Percentiles rank a stretch among this genome's conserved stretches.
phyloP scores from a whole-genome alignment of 2,329 filamentous ascomycete genomes.

The Ascocoryne sarcoides region DNA sequence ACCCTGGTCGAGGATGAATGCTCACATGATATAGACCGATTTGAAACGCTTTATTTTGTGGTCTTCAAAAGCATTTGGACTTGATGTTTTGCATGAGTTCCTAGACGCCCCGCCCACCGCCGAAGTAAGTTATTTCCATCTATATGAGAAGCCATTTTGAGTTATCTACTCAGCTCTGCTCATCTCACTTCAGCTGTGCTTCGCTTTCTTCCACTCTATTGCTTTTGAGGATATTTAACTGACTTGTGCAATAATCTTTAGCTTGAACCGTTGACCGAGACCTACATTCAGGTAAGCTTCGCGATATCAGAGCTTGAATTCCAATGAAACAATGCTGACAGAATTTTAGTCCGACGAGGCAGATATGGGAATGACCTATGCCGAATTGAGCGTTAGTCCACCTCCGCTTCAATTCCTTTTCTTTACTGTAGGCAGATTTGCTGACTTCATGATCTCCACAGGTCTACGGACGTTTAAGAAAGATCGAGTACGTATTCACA shows the following conservation, averaged over 20 bases:
- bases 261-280: slow-evolving; percentile 56
- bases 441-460: too few relatives aligned
- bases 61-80: slow-evolving; percentile 44
- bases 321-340: neutral
- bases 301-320: slow-evolving; percentile 26
- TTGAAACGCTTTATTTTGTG: slow-evolving; percentile 65
- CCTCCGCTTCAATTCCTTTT: too few relatives aligned
- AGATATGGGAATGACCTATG: slow-evolving; percentile 46
- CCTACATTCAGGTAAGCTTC: slow-evolving; percentile 42
- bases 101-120: slow-evolving; percentile 53
- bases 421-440: too few relatives aligned
- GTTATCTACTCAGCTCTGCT: too few relatives aligned
- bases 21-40: too few relatives aligned
- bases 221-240: too few relatives aligned
- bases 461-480: slow-evolving; percentile 9
- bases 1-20: too few relatives aligned
- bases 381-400: slow-evolving; percentile 38
- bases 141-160: too few relatives aligned
- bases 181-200: too few relatives aligned
- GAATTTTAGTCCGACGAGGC: slow-evolving; percentile 34
- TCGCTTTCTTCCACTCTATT: too few relatives aligned
- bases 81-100: slow-evolving; percentile 60
- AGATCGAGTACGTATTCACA: slow-evolving; percentile 6
- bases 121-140: too few relatives aligned
- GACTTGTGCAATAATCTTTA: too few relatives aligned